Base-by-base conservation (phyloP, 306 rosid genomes). In the Sophora flavescens region DNA sequence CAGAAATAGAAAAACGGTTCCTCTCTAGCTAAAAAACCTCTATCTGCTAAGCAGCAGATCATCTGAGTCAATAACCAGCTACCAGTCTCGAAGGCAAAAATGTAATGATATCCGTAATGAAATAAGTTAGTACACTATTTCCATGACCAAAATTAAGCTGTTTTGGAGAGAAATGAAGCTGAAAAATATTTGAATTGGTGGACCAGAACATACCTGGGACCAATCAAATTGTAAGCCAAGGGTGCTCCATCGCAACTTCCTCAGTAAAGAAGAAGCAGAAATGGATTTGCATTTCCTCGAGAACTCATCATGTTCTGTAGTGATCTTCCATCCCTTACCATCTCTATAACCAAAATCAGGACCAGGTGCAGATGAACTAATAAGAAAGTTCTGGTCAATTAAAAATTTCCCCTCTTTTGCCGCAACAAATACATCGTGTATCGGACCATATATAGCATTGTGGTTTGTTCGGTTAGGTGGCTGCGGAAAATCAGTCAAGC, bases 381-480 rank as follows among this genome's bases (percentile, higher is more conserved):
- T 11, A 15, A 83, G 44, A 75, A 81, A 68, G 65, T 68, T 70
- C 64, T 72, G 85, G 68, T 83, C 85, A 59, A 82, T 77, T 76
- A 90, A 74, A 48, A 89, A 65, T 75, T 78, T 89, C 83, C 88
- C 90, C 69, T 83, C 90, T 47, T 87, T 90, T 7, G 92, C 91
- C 0, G 93, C 93, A n/a, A 11, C 36, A 63, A 92, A 92, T 4
- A 95, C 35, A 67, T 89, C 74, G 22, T 54, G 28, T 45, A 92
- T 80, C 9, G 90, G 88, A 66, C 99, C 96, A 67, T 90, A 95
- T 38, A 95, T 84, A 1, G 96, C 96, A 82, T 95, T 90, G 75
- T 92, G 97, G 86, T 92, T 95, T 47, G 99, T 92, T 87, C 99
- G 88, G 50, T 92, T 95, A 33, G 97, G 97, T 72, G 99, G 97